Conservation (phyloP, 2,329 filamentous ascomycete genomes). For the Madurella fahalii region DNA sequence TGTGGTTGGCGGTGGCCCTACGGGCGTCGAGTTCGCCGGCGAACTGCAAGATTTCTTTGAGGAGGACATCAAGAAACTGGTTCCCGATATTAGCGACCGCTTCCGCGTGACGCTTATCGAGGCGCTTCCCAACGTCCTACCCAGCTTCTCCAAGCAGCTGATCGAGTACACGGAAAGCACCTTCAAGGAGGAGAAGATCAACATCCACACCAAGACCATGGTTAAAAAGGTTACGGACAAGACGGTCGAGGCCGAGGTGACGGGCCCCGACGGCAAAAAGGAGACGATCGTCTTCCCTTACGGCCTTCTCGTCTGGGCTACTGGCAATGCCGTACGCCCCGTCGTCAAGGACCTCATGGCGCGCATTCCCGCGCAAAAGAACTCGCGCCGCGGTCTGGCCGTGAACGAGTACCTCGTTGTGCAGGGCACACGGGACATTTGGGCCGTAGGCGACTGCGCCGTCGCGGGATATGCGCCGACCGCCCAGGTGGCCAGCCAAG, state of each 20-base stretch:
- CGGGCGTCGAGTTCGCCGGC: slow-evolving; percentile 96
- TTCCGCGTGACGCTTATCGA: slow-evolving; percentile 98
- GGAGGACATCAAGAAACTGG: slow-evolving; percentile 95
- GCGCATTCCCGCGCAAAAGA: slow-evolving; percentile 90
- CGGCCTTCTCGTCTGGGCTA: slow-evolving; percentile 96
- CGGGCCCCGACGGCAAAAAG: slow-evolving; percentile 80
- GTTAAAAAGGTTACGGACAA: slow-evolving; percentile 95
- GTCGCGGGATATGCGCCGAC: slow-evolving; percentile 97
- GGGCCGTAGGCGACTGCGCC: slow-evolving; percentile 96
- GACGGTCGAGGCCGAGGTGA: slow-evolving; percentile 84
- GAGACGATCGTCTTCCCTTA: slow-evolving; percentile 79
- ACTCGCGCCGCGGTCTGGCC: slow-evolving; percentile 87
- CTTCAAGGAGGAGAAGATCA: slow-evolving; percentile 97
- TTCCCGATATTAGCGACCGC: slow-evolving; percentile 89
- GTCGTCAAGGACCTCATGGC: slow-evolving; percentile 87
- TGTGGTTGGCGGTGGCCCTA: slow-evolving; percentile 87
- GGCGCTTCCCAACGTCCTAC: slow-evolving; percentile 91
- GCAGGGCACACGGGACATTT: slow-evolving; percentile 93
- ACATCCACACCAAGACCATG: slow-evolving; percentile 97
- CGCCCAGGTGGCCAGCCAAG: slow-evolving; percentile 92
- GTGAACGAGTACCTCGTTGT: slow-evolving; percentile 99
- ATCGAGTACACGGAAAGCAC: slow-evolving; percentile 99
- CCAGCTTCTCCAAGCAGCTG: slow-evolving; percentile 97
- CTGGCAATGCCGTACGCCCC: slow-evolving; percentile 87
- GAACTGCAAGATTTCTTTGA: slow-evolving; percentile 99